Evolutionary conservation across 2,329 filamentous ascomycete species (phyloP).

Genomic region (Colletotrichum sp.): DNA sequence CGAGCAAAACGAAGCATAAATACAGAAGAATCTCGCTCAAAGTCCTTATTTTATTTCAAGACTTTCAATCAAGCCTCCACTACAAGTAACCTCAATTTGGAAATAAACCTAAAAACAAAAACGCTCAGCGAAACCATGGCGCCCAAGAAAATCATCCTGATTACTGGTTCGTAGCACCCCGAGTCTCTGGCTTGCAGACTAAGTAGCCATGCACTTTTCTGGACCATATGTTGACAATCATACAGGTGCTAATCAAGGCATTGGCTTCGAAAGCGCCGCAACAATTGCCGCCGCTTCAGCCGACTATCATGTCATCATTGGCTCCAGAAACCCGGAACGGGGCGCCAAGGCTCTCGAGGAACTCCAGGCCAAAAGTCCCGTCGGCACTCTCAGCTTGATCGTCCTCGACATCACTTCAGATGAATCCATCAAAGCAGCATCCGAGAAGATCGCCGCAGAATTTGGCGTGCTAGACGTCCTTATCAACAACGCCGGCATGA

Average conservation of each 20-base stretch:
- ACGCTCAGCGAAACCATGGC: conserved; percentile 11
- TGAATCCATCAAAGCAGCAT: conserved; percentile 58
- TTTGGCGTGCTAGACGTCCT: conserved; percentile 60
- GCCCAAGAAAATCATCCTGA: conserved; percentile 31
- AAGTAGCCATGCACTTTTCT: neutral
- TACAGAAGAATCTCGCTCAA: neutral
- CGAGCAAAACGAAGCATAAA: neutral
- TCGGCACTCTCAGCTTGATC: conserved; percentile 60
- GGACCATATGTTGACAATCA: neutral
- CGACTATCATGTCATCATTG: conserved; percentile 44
- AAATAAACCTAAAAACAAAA: fast-evolving
- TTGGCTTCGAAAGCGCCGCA: conserved; percentile 47
- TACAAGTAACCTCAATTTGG: fast-evolving
- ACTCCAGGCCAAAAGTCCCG: conserved; percentile 44
- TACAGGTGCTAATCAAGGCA: conserved; percentile 48
- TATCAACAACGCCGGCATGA: conserved; percentile 64
- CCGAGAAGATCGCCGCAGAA: conserved; percentile 53
- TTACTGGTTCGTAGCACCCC: conserved; percentile 29
- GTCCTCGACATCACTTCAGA: conserved; percentile 66
- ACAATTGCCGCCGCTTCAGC: conserved; percentile 37
- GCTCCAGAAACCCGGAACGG: conserved; percentile 39
- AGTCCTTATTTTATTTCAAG: fast-evolving
- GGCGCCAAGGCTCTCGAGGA: conserved; percentile 35
- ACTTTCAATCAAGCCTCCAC: neutral
- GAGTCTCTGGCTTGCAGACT: neutral